phyloP scores from a whole-genome alignment of 495 filamentous ascomycete genomes.

The Aspergillus baeticus region DNA sequence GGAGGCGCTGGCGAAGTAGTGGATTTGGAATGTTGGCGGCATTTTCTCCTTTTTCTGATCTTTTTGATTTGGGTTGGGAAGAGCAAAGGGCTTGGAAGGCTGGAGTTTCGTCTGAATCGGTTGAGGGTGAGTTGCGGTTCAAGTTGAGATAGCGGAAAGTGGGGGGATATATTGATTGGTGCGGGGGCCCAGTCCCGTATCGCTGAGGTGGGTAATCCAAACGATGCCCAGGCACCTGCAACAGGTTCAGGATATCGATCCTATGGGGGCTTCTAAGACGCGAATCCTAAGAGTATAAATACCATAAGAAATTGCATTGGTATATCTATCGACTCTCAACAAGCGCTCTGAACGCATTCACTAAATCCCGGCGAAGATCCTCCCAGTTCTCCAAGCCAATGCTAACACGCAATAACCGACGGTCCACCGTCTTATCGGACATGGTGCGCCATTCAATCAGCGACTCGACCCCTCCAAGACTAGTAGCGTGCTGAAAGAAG shows the following conservation, averaged over 20 bases:
- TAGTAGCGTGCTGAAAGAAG: conserved; percentile 93
- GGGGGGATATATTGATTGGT: not conserved
- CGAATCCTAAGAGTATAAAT: not conserved
- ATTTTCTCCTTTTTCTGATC: conserved; percentile 8
- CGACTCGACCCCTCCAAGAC: conserved; percentile 89
- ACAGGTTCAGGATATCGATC: too few species aligned
- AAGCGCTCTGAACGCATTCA: conserved; percentile 57
- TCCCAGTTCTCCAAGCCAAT: conserved; percentile 85
- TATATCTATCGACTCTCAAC: conserved; percentile 15
- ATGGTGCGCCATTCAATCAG: conserved; percentile 73
- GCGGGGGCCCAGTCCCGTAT: not conserved
- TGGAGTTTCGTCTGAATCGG: too few species aligned
- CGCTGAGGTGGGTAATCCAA: not conserved
- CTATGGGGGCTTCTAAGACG: too few species aligned
- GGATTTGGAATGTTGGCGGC: conserved; percentile 60
- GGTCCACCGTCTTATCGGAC: conserved; percentile 74
- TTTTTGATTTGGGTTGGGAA: not conserved
- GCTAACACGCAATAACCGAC: conserved; percentile 73
- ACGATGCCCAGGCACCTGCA: too few species aligned
- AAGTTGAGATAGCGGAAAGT: not conserved
- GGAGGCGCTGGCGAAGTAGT: conserved; percentile 83
- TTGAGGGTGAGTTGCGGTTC: not conserved
- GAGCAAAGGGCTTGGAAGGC: not conserved
- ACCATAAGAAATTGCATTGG: not conserved
- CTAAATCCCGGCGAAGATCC: conserved; percentile 76